Percentiles rank a stretch among this genome's conserved stretches.
Conservation (phyloP, 768 basidiomycete species). For the Cystofilobasidium ferigula region DNA sequence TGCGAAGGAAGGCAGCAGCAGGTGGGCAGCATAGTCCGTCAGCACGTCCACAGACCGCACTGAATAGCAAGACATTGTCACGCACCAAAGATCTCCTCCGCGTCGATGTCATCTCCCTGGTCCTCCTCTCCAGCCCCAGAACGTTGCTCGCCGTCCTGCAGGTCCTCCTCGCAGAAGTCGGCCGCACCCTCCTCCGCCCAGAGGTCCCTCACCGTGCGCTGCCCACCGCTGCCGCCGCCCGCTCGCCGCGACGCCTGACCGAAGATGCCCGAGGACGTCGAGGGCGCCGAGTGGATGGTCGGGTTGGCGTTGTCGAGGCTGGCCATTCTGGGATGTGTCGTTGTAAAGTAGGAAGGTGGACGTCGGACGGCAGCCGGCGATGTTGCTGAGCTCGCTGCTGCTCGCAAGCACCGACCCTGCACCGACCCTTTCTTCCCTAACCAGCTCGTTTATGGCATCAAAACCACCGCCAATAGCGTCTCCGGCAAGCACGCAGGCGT, state of each 20-base stretch:
- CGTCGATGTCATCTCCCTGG: constrained; percentile 21
- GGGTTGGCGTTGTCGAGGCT: constrained; percentile 71
- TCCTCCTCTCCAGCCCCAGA: constrained; percentile 3
- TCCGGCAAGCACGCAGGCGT: too few relatives aligned
- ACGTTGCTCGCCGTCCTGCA: not conserved
- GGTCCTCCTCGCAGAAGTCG: constrained; percentile 4
- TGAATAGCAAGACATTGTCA: not conserved
- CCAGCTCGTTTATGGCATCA: too few relatives aligned
- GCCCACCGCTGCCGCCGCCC: constrained; percentile 32
- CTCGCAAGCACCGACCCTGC: too few relatives aligned
- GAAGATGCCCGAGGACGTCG: constrained; percentile 18
- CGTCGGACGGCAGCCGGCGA: too few relatives aligned
- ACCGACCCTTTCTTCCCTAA: too few relatives aligned
- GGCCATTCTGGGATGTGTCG: not conserved
- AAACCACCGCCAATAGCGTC: too few relatives aligned
- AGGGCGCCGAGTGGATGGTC: constrained; percentile 50
- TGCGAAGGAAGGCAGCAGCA: not conserved
- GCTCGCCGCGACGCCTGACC: constrained; percentile 29
- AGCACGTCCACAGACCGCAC: too few relatives aligned
- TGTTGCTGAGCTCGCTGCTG: too few relatives aligned
- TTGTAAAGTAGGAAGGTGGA: too few relatives aligned
- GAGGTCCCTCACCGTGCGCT: constrained; percentile 39
- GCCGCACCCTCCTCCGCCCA: constrained; percentile 35
- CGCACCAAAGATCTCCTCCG: constrained; percentile 22
- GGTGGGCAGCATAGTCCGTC: not conserved